Base-by-base conservation (phyloP, 1,284 basidiomycete species). In the Macrocystidia cucumis region DNA sequence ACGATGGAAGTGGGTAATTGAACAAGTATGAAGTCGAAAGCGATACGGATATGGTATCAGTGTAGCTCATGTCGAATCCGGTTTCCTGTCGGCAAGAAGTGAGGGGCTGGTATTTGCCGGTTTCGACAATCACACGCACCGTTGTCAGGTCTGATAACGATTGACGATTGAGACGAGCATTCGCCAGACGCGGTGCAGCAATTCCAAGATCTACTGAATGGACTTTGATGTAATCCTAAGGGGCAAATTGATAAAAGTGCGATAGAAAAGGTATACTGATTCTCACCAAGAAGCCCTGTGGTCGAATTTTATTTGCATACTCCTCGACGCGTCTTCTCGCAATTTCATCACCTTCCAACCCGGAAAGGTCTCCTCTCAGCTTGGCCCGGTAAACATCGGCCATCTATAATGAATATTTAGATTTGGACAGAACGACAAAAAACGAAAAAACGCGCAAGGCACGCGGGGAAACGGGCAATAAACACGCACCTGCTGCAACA, bases 11-110 rank as follows among this genome's bases (percentile, higher is more conserved):
- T 9, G 85, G 86, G 48, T 89, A 87, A 52, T 89, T 87, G 59
- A 89, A 84, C 16, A 89, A 60, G 47, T 85, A 82, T 14, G 84
- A 81, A 1, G 86, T 89, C 20, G 86, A 87, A 16, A 90, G 64
- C 1, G 85, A 84, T 23, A 88, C 58, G 2, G 85, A 87, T 28
- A 84, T 43, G 5, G 70, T 72, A 50, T 89, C 86, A 5, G 65
- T 68, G 50, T 90, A 90, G 18, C 64, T 63, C 48, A 84, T 63
- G 48, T 78, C 77, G 40, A 83, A 74, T 55, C 78, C 73, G 43
- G 66, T 69, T 46, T 69, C 65, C 74, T 78, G 47, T 18, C 27
- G 17, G 16, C 33, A 20, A 29, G n/a, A n/a, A n/a, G n/a, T n/a
- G n/a, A n/a, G n/a, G n/a, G n/a, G n/a, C n/a, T n/a, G n/a, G n/a